A percentile compares a stretch with the other conserved stretches of the same genome.
Conservation (phyloP, 176 grass and related monocot species). For the Musa beccarii region DNA sequence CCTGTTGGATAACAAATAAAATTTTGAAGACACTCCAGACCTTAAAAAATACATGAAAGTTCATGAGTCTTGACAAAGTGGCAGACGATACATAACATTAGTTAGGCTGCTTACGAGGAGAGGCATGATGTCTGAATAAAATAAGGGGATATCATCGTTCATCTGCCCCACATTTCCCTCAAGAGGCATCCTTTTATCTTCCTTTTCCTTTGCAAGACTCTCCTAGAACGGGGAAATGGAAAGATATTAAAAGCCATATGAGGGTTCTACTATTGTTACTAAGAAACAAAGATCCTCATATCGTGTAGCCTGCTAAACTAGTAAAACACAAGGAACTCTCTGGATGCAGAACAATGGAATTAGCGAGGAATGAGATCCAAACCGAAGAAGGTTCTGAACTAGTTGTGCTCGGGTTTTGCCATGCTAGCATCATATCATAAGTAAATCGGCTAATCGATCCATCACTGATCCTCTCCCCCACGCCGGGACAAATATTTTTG, state of each 20-base stretch:
- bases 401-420: constrained; percentile 45
- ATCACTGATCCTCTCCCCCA: constrained; percentile 53
- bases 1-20: constrained; percentile 30
- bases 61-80: neutral
- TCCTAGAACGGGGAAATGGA: constrained; percentile 37
- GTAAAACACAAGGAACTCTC: neutral
- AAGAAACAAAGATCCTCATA: too few species aligned
- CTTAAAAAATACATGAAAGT: neutral
- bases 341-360: neutral
- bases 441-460: constrained; percentile 59
- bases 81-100: constrained; percentile 8
- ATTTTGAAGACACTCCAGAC: neutral
- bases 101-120: constrained; percentile 50
- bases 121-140: constrained; percentile 94
- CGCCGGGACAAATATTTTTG: constrained; percentile 28
- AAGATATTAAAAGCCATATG: neutral
- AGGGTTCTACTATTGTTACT: too few species aligned
- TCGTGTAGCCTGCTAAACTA: neutral
- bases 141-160: constrained; percentile 64
- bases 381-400: constrained; percentile 46
- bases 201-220: constrained; percentile 61
- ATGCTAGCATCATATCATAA: constrained; percentile 95
- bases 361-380: neutral
- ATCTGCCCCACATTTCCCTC: constrained; percentile 46
- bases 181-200: constrained; percentile 49